A percentile compares a stretch with the other conserved stretches of the same genome.
Conservation (phyloP, 208 protist species). For the Lotmaria passim region DNA sequence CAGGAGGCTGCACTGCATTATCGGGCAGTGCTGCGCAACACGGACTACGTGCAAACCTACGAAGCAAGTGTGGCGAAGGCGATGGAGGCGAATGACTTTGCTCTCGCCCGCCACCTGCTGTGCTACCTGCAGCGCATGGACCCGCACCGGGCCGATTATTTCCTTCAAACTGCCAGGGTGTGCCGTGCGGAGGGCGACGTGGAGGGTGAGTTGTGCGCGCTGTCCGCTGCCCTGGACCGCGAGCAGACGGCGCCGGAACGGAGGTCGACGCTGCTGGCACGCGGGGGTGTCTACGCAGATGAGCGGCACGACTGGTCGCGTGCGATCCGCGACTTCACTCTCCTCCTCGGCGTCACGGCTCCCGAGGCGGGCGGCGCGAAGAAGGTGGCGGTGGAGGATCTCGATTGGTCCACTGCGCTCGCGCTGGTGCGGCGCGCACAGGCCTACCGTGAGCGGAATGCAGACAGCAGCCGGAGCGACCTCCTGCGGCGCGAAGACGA, state of each 20-base stretch:
- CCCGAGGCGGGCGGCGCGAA: background rate
- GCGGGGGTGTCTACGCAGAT: conserved; percentile 73
- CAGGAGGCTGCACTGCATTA: conserved; percentile 53
- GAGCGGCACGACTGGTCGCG: conserved; percentile 57
- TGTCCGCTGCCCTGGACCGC: conserved; percentile 80
- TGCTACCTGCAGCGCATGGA: conserved; percentile 62
- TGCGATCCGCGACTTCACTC: conserved; percentile 84
- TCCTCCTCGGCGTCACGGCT: conserved; percentile 56
- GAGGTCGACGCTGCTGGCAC: conserved; percentile 66
- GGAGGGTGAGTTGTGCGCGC: conserved; percentile 50
- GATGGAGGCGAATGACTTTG: conserved; percentile 53
- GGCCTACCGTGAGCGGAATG: conserved; percentile 56
- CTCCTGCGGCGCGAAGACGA: conserved; percentile 50
- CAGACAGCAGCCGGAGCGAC: conserved; percentile 16
- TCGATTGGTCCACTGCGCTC: conserved; percentile 65
- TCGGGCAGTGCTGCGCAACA: conserved; percentile 43
- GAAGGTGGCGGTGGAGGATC: conserved; percentile 2
- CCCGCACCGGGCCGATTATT: conserved; percentile 63
- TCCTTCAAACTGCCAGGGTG: conserved; percentile 64
- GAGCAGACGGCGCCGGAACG: conserved; percentile 55
- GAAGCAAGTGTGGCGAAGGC: conserved; percentile 62
- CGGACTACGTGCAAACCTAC: conserved; percentile 62
- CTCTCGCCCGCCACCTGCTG: conserved; percentile 68
- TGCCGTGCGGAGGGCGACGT: conserved; percentile 58
- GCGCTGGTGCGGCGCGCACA: conserved; percentile 80